Evolutionary conservation across 768 basidiomycete genomes (phyloP), one percentile per base, ranked within the genome.

Genomic region (Trametes sanguinea): DNA sequence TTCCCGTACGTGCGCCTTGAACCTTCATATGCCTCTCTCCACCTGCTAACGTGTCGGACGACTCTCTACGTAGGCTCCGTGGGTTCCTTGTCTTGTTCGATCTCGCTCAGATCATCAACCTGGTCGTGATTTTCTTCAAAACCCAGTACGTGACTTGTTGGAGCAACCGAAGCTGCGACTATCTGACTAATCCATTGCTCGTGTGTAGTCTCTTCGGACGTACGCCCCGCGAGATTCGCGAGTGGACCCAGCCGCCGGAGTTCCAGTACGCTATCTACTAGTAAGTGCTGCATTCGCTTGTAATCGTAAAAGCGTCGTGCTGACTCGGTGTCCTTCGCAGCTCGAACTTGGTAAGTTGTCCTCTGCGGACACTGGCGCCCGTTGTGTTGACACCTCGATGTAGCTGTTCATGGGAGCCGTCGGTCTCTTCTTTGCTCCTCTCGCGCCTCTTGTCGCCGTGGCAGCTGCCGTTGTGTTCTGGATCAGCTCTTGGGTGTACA

Each of bases 11-110:
- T 27, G 22, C n/a, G n/a, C n/a, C n/a, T n/a, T n/a, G n/a, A n/a
- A n/a, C n/a, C n/a, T n/a, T n/a, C n/a, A n/a, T n/a, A n/a, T n/a
- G n/a, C n/a, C n/a, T 50, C 39, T 57, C 45, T 42, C 6, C 33
- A 30, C 6, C 6, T 10, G 44, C 30, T 54, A 2, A 6, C 35
- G 9, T 44, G 4, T 27, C 6, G 2, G 11, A 11, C 11, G 35
- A 11, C 47, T 35, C 53, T 46, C 43, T 22, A 50, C 51, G 33
- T 63, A 37, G 92, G 6, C 80, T 98, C 40, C 92, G 96, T 72
- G 97, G 95, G 29, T 97, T 98, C 83, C 83, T 98, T 44, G 90
- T 86, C 9, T 80, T 98, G 58, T 98, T 98, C 71, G 97, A 99
- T 73, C 79, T 99, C 37, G 96, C 97, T 6, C 97, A 99, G 75